Evolutionary conservation across 1,284 basidiomycete genomes (phyloP).

Genomic region (Tetrapyrgos nigripes): DNA sequence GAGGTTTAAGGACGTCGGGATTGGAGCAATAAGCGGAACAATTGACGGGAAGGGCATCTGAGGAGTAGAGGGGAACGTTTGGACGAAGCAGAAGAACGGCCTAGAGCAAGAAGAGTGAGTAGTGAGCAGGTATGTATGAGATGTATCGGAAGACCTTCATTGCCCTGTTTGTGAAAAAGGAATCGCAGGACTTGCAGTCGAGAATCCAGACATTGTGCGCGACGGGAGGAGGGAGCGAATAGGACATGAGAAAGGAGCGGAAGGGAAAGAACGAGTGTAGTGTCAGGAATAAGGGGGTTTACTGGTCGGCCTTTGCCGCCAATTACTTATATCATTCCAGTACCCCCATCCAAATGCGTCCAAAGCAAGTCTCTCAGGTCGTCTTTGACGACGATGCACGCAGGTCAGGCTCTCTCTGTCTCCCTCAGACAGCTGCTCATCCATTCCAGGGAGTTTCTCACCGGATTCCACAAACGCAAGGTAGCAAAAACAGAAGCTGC

Average conservation of each 20-base stretch:
- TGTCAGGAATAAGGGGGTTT: conserved; percentile 44
- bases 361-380: conserved; percentile 71
- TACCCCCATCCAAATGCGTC: conserved; percentile 27
- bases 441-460: conserved; percentile 74
- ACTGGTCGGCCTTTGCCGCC: neutral
- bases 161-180: conserved; percentile 82
- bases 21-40: conserved; percentile 66
- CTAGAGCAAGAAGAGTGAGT: conserved; percentile 42
- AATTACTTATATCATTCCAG: neutral
- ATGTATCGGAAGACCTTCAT: conserved; percentile 66
- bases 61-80: conserved; percentile 83
- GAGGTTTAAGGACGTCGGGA: conserved; percentile 46
- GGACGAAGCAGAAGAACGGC: conserved; percentile 85
- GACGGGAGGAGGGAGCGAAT: conserved; percentile 47
- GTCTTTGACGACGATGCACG: conserved; percentile 81
- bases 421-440: conserved; percentile 18
- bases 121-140: conserved; percentile 10
- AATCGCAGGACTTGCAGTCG: conserved; percentile 77
- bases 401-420: conserved; percentile 49
- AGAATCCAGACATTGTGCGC: conserved; percentile 81
- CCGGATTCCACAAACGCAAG: conserved; percentile 89
- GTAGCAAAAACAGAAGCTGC: conserved; percentile 75
- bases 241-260: too few species aligned
- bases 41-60: conserved; percentile 82
- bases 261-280: conserved; percentile 21